These are phyloP conservation scores for Chrysopogon serrulatus DNA, from an alignment of 176 grass and related monocot species.

Conservation along the genomic window DNA sequence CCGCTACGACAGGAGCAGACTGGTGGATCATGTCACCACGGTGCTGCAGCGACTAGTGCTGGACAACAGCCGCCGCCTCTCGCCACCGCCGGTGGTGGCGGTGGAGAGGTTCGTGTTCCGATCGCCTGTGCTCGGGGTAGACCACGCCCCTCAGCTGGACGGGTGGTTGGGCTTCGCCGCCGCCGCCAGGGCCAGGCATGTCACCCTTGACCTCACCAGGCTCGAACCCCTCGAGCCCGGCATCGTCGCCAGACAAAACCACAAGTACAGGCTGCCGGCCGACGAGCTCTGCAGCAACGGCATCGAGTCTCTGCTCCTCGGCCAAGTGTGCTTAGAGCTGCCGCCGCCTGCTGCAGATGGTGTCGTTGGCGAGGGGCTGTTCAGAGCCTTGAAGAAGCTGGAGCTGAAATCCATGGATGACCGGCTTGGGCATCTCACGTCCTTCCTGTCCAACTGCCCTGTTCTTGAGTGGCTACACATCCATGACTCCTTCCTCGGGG, in stretches of 20 bases:
- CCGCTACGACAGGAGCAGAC: neutral
- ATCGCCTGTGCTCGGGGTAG: too few relatives aligned
- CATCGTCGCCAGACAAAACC: neutral
- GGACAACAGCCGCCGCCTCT: too few relatives aligned
- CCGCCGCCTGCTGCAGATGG: too few relatives aligned
- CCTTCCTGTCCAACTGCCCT: neutral
- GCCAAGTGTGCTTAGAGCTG: neutral
- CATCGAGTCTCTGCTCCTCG: neutral
- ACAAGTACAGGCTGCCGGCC: neutral
- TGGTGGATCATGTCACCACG: constrained; percentile 2
- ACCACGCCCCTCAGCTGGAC: neutral
- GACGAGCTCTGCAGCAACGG: too few relatives aligned
- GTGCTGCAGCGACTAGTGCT: too few relatives aligned
- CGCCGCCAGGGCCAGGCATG: neutral
- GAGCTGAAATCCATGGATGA: neutral
- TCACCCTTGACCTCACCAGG: neutral
- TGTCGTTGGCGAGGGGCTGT: too few relatives aligned
- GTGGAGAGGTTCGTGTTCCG: too few relatives aligned
- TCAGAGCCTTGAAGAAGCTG: neutral
- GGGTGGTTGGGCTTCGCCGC: neutral
- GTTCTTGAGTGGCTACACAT: neutral
- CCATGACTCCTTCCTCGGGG: neutral
- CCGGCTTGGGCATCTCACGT: neutral
- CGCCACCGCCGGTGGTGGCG: too few relatives aligned
- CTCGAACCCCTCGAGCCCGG: too few relatives aligned